phyloP scores from a whole-genome alignment of 2,329 filamentous ascomycete genomes.

The Septoria linicola region DNA sequence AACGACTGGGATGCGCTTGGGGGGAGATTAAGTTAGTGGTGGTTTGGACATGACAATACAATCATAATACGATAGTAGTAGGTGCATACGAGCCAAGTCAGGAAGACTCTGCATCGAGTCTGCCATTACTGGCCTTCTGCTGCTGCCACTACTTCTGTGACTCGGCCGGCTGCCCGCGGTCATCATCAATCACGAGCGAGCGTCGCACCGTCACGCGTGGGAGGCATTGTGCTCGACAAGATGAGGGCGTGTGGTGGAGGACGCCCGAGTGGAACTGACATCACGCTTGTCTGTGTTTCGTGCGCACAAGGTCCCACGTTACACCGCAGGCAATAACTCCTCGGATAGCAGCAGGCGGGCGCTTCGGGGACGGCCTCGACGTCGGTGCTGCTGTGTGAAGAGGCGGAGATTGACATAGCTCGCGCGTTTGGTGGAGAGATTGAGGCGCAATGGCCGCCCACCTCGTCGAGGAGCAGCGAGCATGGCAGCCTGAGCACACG shows the following conservation, averaged over 20 bases:
- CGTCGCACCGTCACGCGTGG: background rate
- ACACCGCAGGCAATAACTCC: slow-evolving; percentile 16
- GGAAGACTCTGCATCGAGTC: too few relatives aligned
- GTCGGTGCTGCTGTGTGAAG: too few relatives aligned
- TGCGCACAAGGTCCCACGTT: slow-evolving; percentile 9
- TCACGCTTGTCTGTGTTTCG: slow-evolving; percentile 6
- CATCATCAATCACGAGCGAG: background rate
- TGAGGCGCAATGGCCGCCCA: slow-evolving; percentile 6
- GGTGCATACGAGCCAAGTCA: too few relatives aligned
- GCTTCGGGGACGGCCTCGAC: too few relatives aligned
- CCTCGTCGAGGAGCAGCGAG: slow-evolving; percentile 21
- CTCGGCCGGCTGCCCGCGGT: too few relatives aligned
- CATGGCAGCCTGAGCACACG: slow-evolving; percentile 24
- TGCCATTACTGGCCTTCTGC: too few relatives aligned
- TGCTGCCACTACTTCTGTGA: too few relatives aligned
- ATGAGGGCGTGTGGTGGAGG: slow-evolving; percentile 13
- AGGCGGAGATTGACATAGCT: slow-evolving; percentile 1
- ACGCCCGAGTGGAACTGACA: slow-evolving; percentile 15
- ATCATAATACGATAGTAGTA: too few relatives aligned
- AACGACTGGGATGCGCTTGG: slow-evolving; percentile 7
- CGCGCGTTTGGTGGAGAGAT: background rate
- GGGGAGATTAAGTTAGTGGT: background rate
- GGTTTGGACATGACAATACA: background rate
- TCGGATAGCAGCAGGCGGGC: slow-evolving; percentile 7
- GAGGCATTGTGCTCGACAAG: slow-evolving; percentile 5